Evolutionary conservation across 805 yeast genomes (phyloP), one percentile per base, ranked within the genome.

Genomic region (Wickerhamiella spandovensis): DNA sequence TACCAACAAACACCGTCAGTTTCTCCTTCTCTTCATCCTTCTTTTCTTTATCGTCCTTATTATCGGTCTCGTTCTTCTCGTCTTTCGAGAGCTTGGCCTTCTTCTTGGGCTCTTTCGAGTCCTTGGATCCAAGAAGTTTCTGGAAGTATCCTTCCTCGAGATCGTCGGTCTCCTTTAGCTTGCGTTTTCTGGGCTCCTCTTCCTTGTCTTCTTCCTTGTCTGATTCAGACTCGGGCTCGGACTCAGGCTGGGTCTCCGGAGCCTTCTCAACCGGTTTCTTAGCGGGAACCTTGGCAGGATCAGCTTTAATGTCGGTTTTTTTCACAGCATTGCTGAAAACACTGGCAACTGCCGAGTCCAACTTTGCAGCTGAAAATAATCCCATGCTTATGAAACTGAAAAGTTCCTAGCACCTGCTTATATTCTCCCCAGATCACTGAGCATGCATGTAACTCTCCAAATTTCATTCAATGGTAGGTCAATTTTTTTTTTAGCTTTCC

Each of bases 1-100:
- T 92, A 43, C 97, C 97, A 9, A 92, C 81, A 61, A 92, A 92
- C 0, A 90, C 71, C 0, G 95, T 87, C 58, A 82, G 75, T 56
- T 83, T 86, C 5, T 95, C 94, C 65, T 85, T 84, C 57, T 77
- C 84, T 46, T 84, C 69, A 63, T 87, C 95, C 32, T 9, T 43
- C 4, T 30, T 35, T 2, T 23, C 47, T 17, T 43, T 22, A 3
- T 41, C 15, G 32, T 39, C 18, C 20, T 43, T 17, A 17, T n/a
- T 13, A 3, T 25, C 50, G 51, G 28, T 45, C 51, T 21, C 49
- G 54, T 42, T 13, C 8, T n/a, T 41, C 43, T 50, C 21, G 35
- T n/a, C 37, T 17, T 54, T 39, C 23, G 54, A 48, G 20, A 51
- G 54, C 15, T 53, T 51, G 32, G 59, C 61, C 17, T 55, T 60